Conservation (phyloP, 1,284 basidiomycete species). For the Tilletia walkeri region DNA sequence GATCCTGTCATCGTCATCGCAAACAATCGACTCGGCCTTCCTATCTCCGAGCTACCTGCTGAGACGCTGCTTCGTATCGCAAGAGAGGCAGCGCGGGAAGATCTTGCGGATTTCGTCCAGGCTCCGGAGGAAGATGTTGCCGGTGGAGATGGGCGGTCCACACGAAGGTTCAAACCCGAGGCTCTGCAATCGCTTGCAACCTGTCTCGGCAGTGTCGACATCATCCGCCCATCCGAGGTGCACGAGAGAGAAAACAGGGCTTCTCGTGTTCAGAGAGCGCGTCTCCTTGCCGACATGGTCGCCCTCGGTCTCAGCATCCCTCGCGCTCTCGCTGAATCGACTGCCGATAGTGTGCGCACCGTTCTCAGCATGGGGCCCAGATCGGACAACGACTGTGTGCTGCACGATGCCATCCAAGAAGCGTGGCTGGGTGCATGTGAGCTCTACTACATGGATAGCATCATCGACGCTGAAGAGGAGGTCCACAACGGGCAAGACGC, state of each 20-base stretch:
- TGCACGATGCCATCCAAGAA: slow-evolving; percentile 2
- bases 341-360: neutral
- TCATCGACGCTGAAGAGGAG: neutral
- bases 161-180: neutral
- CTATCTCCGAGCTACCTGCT: neutral
- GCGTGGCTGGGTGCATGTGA: slow-evolving; percentile 7
- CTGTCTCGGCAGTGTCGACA: neutral
- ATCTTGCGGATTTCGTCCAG: neutral
- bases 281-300: neutral
- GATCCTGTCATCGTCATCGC: slow-evolving; percentile 6
- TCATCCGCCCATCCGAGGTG: neutral
- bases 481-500: neutral
- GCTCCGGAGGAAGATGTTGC: neutral
- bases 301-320: slow-evolving; percentile 13
- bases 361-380: neutral
- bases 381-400: neutral
- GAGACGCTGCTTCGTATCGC: slow-evolving; percentile 5
- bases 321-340: neutral
- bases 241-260: too few relatives aligned
- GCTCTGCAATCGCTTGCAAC: neutral
- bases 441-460: neutral
- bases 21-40: slow-evolving; percentile 7
- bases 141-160: neutral
- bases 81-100: neutral
- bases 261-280: neutral